Base-by-base conservation (phyloP, 2,329 filamentous ascomycete species). In the Alternaria viburni region DNA sequence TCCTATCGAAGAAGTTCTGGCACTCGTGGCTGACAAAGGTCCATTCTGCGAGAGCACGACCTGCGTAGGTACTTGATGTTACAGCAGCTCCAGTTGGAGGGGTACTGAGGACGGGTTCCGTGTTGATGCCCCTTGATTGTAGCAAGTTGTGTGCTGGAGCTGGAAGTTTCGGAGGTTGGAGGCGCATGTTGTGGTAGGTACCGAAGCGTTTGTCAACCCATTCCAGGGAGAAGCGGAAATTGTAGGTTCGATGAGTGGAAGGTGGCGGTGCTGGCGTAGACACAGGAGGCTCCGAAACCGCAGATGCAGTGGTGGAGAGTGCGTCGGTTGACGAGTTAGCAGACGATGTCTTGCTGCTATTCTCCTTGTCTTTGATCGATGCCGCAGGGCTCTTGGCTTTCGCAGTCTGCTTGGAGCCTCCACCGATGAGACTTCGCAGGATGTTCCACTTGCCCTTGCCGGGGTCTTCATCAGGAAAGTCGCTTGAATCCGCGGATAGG, bases 1-100 rank as follows among this genome's bases (percentile, higher is more conserved):
- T 86, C 49, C 92, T 85, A 62, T 95, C 91, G 30, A 93, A 88
- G 78, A 95, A 96, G 73, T 89, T 92, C 80, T 94, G 93, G 81
- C 89, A 93, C 77, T 96, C 92, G 59, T 87, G 87, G 15, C 93
- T 88, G 19, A 95, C 87, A 17, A 92, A 82, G 19, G 86, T 84
- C 92, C 92, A 96, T 78, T 96, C 92, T 0, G 91, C 91, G 47
- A 96, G 83, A 0, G 92, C 90, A 19, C 91, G 86, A 2, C 92
- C 92, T 4, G 87, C 83, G 76, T 95, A 90, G 62, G 85, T 85
- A 64, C 86, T 86, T 6, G 78, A 79, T 4, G 72, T 78, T 17
- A 65, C 71, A 13, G 80, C 79, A 23, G 74, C 66, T 6, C 81
- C 82, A 6, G 61, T 71, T 0, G 83, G 83, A 62, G 79, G 76